phyloP scores from a whole-genome alignment of 352 stramenopile species.

The Pythium phragmitis region DNA sequence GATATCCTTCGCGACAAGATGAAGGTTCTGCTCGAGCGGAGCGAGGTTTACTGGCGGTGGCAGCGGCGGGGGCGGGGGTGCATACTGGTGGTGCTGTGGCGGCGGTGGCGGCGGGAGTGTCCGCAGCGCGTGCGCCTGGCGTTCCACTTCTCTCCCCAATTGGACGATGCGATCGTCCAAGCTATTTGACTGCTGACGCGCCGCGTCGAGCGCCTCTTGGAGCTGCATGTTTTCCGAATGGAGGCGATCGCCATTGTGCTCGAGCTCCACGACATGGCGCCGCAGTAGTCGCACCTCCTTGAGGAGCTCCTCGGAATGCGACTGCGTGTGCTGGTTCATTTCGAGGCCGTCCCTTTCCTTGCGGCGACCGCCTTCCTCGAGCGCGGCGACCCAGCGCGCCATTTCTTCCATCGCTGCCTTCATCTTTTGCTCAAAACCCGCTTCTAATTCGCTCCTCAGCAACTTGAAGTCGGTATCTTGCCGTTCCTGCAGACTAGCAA shows the following conservation, averaged over 20 bases:
- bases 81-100: neutral
- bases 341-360: conserved; percentile 5
- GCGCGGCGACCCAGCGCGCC: neutral
- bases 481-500: conserved; percentile 49
- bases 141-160: conserved; percentile 10
- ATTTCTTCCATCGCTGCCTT: conserved; percentile 17
- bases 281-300: conserved; percentile 9
- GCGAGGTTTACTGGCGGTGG: conserved; percentile 17
- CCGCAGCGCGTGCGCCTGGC: neutral
- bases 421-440: conserved; percentile 25
- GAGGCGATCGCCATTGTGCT: conserved; percentile 10
- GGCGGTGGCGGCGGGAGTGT: conserved; percentile 8
- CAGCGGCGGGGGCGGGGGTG: neutral
- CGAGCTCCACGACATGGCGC: conserved; percentile 17
- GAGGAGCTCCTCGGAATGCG: neutral
- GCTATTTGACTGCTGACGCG: neutral
- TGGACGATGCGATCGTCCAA: conserved; percentile 7
- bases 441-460: conserved; percentile 29
- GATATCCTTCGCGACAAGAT: conserved; percentile 20
- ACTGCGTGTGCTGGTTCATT: conserved; percentile 1
- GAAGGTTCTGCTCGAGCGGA: conserved; percentile 24
- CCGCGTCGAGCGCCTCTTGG: neutral
- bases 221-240: conserved; percentile 15
- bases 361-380: conserved; percentile 8
- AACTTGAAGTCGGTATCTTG: conserved; percentile 42